A percentile compares a stretch with the other conserved stretches of the same genome.
Evolutionary conservation across 805 yeast species (phyloP).

Genomic region (Metschnikowia vanudenii): DNA sequence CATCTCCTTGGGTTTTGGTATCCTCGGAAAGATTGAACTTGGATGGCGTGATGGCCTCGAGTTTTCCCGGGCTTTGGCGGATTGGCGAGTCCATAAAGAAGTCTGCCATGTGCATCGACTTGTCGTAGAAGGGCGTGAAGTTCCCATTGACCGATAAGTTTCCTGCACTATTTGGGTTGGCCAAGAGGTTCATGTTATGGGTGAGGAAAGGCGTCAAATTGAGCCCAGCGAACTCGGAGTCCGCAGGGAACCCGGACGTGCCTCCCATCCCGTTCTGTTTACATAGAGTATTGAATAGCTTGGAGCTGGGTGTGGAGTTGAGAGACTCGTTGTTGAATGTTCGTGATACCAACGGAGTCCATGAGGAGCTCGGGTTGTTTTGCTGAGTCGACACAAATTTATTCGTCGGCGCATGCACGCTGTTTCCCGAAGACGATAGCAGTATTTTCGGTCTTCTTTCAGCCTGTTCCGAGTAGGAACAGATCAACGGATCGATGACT

Average conservation of each 20-base stretch:
- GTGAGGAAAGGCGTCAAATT: constrained; percentile 44
- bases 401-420: background rate
- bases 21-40: constrained; percentile 26
- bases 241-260: constrained; percentile 2
- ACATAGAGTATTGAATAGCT: constrained; percentile 20
- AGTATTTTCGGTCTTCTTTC: constrained; percentile 7
- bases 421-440: constrained; percentile 8
- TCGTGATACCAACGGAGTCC: constrained; percentile 44
- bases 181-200: constrained; percentile 30
- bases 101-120: constrained; percentile 40
- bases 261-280: constrained; percentile 12
- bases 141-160: constrained; percentile 21
- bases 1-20: background rate
- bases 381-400: background rate
- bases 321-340: constrained; percentile 36
- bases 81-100: constrained; percentile 47
- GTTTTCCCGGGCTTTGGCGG: constrained; percentile 32
- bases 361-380: constrained; percentile 22
- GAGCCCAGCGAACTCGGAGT: constrained; percentile 29
- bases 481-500: constrained; percentile 36
- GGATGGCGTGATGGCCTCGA: constrained; percentile 43
- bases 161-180: constrained; percentile 22
- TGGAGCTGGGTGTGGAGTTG: constrained; percentile 39
- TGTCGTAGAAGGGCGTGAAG: constrained; percentile 45
- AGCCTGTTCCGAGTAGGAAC: constrained; percentile 16